Conservation (phyloP, 352 stramenopile genomes). For the Pythium volutum region DNA sequence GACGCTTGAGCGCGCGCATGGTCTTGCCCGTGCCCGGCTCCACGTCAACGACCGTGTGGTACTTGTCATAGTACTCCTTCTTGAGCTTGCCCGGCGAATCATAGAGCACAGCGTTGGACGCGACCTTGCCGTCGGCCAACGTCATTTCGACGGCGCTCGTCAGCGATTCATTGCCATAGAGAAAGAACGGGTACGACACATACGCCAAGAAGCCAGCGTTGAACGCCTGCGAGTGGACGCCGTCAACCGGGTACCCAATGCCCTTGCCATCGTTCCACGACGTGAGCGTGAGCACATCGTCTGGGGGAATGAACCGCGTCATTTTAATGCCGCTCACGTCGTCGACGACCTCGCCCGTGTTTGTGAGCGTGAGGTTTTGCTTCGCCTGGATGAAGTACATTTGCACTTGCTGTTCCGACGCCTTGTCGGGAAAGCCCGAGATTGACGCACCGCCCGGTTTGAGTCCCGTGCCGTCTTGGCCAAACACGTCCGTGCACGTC, state of each 20-base stretch:
- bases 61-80: constrained; percentile 37
- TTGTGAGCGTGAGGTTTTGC: constrained; percentile 49
- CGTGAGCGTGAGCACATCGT: constrained; percentile 36
- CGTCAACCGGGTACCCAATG: constrained; percentile 54
- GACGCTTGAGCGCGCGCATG: constrained; percentile 61
- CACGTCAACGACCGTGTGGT: constrained; percentile 64
- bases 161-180: constrained; percentile 55
- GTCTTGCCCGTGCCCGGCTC: constrained; percentile 70
- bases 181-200: constrained; percentile 64
- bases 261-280: constrained; percentile 34
- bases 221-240: constrained; percentile 65
- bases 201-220: constrained; percentile 65
- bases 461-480: constrained; percentile 40
- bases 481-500: constrained; percentile 51
- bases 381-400: constrained; percentile 49
- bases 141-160: constrained; percentile 52
- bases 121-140: constrained; percentile 38
- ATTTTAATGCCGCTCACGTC: constrained; percentile 43
- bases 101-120: constrained; percentile 46
- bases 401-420: constrained; percentile 24
- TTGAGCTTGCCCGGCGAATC: constrained; percentile 42
- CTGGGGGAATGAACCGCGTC: constrained; percentile 43
- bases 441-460: constrained; percentile 43
- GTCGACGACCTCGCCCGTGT: constrained; percentile 36
- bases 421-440: constrained; percentile 45